Conservation (phyloP, 371 early-diverging fungal genomes). For the Mortierella sp. region DNA sequence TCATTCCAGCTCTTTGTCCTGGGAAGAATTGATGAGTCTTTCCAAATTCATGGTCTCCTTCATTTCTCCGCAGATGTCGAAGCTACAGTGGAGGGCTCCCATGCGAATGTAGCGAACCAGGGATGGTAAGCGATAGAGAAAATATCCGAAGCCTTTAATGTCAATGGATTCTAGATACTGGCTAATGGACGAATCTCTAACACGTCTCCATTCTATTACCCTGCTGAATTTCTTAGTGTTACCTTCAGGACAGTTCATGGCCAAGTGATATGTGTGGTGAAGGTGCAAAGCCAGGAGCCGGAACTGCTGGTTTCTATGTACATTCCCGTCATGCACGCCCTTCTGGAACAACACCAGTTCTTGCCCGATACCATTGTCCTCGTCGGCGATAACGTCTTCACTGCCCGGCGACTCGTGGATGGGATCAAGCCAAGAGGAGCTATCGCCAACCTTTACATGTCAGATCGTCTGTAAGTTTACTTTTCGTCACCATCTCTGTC, state of each 20-base stretch:
- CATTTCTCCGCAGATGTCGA: constrained; percentile 82
- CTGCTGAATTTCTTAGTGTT: no score
- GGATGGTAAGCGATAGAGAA: constrained; percentile 62
- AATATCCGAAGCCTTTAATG: not conserved
- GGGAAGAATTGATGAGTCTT: constrained; percentile 74
- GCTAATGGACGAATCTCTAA: not conserved
- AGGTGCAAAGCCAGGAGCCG: constrained; percentile 60
- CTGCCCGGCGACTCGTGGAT: constrained; percentile 31
- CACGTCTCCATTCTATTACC: no score
- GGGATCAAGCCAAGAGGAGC: constrained; percentile 45
- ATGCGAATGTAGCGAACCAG: constrained; percentile 62
- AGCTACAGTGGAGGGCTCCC: constrained; percentile 69
- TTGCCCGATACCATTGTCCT: constrained; percentile 77
- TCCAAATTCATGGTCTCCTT: constrained; percentile 73
- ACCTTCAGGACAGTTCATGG: constrained; percentile 61
- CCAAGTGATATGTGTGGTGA: constrained; percentile 60
- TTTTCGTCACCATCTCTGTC: not conserved
- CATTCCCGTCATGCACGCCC: constrained; percentile 66
- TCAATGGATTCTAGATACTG: not conserved
- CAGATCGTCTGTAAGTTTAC: constrained; percentile 38
- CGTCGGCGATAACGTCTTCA: constrained; percentile 56
- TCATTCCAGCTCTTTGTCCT: constrained; percentile 72
- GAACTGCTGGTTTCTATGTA: constrained; percentile 65
- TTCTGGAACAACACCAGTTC: constrained; percentile 80
- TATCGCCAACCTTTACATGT: constrained; percentile 15